Conservation (phyloP, 1,139 yeast species). For the Kazachstania sp. region DNA sequence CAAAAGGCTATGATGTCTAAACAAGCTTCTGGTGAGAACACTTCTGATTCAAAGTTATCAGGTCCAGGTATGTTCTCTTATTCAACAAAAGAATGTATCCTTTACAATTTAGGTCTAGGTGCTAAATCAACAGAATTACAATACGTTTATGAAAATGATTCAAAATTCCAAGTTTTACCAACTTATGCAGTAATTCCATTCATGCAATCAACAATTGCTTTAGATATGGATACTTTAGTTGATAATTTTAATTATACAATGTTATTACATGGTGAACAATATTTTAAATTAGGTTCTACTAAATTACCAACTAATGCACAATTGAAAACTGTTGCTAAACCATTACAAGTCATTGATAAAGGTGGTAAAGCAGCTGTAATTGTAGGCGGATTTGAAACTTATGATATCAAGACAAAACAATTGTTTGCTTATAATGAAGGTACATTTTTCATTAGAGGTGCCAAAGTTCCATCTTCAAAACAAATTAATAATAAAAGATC, state of each 20-base stretch:
- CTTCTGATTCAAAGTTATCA: neutral
- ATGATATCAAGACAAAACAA: constrained; percentile 63
- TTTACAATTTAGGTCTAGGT: constrained; percentile 87
- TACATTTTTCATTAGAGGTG: constrained; percentile 78
- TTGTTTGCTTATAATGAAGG: constrained; percentile 72
- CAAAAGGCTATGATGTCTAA: constrained; percentile 39
- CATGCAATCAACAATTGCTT: constrained; percentile 46
- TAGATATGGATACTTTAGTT: constrained; percentile 50
- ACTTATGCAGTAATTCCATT: constrained; percentile 85
- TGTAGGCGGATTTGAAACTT: constrained; percentile 65
- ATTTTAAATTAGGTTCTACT: constrained; percentile 65
- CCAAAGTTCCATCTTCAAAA: constrained; percentile 52
- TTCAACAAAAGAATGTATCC: constrained; percentile 63
- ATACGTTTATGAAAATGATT: constrained; percentile 70
- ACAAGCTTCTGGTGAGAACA: constrained; percentile 11
- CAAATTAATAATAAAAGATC: constrained; percentile 37
- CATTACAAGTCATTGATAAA: constrained; percentile 75
- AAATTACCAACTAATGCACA: constrained; percentile 72
- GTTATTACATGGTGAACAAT: constrained; percentile 93
- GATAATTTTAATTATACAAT: constrained; percentile 83
- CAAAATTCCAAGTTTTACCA: constrained; percentile 82
- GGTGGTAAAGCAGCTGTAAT: constrained; percentile 83
- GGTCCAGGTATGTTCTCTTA: constrained; percentile 34
- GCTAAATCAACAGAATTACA: constrained; percentile 70
- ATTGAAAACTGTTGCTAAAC: constrained; percentile 52